These are phyloP conservation scores for Tulasnella sp. DNA, from an alignment of 768 basidiomycete species.

Conservation along the genomic window DNA sequence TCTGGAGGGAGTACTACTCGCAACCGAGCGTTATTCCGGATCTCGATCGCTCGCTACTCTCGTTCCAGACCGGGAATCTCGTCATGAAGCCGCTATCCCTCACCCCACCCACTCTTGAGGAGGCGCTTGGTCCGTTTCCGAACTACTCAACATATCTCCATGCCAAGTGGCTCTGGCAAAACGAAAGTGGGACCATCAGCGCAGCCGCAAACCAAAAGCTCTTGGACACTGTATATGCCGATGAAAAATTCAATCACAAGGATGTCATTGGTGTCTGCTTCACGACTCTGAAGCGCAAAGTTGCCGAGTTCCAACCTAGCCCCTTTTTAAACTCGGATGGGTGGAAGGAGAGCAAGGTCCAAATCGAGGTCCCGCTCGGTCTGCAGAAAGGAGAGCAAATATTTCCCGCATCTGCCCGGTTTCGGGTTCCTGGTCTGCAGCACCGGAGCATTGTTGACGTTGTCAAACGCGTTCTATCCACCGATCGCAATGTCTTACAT, in stretches of 20 bases:
- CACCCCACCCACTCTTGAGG: neutral
- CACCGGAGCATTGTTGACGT: constrained; percentile 9
- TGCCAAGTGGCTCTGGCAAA: neutral
- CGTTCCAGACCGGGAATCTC: neutral
- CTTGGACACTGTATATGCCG: neutral
- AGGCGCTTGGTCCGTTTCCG: constrained; percentile 13
- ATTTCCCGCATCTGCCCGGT: neutral
- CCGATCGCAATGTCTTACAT: neutral
- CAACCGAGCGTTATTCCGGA: constrained; percentile 9
- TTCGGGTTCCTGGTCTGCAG: constrained; percentile 4
- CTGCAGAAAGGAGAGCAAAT: neutral
- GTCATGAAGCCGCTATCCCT: neutral
- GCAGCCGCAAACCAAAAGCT: neutral
- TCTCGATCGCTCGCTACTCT: neutral
- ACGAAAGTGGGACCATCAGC: neutral
- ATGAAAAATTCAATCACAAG: neutral
- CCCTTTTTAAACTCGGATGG: neutral
- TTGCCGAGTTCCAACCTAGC: constrained; percentile 21
- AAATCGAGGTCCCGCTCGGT: constrained; percentile 9
- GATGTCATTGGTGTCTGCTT: neutral
- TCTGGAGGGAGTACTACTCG: too few species aligned
- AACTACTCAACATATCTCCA: constrained; percentile 13
- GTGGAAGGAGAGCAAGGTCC: constrained; percentile 5
- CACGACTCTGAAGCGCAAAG: neutral
- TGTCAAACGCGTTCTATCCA: constrained; percentile 1